Base-by-base conservation (phyloP, 805 yeast species). In the Tetrapisispora nanseiensis region DNA sequence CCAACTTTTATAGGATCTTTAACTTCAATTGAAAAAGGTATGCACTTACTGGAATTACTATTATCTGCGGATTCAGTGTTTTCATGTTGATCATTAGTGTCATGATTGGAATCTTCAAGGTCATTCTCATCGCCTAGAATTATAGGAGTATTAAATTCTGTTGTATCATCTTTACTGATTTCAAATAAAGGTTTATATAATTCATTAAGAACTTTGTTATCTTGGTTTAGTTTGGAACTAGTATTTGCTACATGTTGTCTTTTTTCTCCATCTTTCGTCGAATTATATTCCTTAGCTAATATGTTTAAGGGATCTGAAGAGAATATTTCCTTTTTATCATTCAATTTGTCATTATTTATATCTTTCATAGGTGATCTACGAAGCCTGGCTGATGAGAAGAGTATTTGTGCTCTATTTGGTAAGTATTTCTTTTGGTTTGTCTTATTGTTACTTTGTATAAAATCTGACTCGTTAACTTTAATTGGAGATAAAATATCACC, bases 1-100 rank as follows among this genome's bases (percentile, higher is more conserved):
- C 96, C 95, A 4, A 92, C 89, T 58, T 85, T 86, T 51, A 79
- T 72, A 0, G 97, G 97, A 59, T 89, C 96, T 2, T 90, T 90
- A 11, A 89, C 95, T 1, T 78, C 62, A 29, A 89, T 81, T 4
- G 74, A 78, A 46, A 84, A 71, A 4, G 38, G 20, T 15, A 24
- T 11, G n/a, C n/a, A n/a, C n/a, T n/a, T n/a, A n/a, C n/a, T n/a
- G n/a, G n/a, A n/a, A n/a, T n/a, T n/a, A n/a, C n/a, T n/a, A n/a
- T n/a, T n/a, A n/a, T n/a, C n/a, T n/a, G n/a, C n/a, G n/a, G n/a
- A n/a, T n/a, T n/a, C n/a, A n/a, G n/a, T n/a, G n/a, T n/a, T n/a
- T n/a, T n/a, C n/a, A n/a, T n/a, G n/a, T n/a, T n/a, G n/a, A n/a
- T n/a, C n/a, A n/a, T n/a, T n/a, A n/a, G n/a, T n/a, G n/a, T n/a